A percentile compares a stretch with the other conserved stretches of the same genome.
Conservation (phyloP, 805 yeast species). For the Hanseniaspora lachancei region DNA sequence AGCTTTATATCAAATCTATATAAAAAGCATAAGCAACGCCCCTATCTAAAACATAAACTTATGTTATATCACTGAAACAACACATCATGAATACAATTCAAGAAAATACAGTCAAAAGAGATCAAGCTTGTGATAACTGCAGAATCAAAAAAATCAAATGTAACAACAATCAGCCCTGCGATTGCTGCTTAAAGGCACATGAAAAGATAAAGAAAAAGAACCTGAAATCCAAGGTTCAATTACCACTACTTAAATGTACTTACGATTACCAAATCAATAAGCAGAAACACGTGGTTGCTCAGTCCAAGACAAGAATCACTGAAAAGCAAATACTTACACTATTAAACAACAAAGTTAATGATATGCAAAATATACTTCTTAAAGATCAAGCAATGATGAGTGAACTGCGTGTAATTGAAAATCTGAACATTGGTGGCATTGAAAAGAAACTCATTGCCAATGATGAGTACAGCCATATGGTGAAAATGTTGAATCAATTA, state of each 20-base stretch:
- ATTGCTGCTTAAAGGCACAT: neutral
- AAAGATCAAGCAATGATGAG: neutral
- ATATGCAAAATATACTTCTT: neutral
- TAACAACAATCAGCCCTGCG: slow-evolving; percentile 8
- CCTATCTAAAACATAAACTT: neutral
- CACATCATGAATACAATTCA: neutral
- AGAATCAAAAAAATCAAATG: slow-evolving; percentile 12
- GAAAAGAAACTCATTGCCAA: neutral
- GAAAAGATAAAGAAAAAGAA: neutral
- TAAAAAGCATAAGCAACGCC: no score
- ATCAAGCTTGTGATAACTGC: slow-evolving; percentile 12
- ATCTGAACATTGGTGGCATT: neutral
- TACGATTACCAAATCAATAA: slow-evolving; percentile 1
- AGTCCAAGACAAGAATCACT: neutral
- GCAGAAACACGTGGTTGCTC: neutral
- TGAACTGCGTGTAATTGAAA: neutral
- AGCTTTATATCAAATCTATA: neutral
- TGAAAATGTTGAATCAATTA: neutral
- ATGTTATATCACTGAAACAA: no score
- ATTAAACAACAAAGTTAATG: neutral
- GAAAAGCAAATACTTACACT: neutral
- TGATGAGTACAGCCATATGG: neutral
- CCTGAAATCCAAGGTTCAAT: neutral
- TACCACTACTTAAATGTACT: slow-evolving; percentile 8
- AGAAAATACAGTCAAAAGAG: neutral